Conservation (phyloP, 1,139 yeast species). For the Debaryomyces sp. region DNA sequence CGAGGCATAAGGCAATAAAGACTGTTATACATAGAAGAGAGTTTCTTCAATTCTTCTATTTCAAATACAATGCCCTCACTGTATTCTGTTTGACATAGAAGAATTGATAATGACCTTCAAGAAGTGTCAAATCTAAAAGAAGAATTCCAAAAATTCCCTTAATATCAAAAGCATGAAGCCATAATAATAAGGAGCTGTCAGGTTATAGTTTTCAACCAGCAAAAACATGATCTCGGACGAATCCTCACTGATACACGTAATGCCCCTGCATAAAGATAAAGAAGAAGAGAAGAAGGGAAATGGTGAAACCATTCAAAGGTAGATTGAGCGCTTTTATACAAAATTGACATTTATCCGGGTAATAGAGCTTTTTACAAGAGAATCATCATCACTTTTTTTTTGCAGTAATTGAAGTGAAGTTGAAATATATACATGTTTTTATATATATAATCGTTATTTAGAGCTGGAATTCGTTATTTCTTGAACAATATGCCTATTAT, state of each 20-base stretch:
- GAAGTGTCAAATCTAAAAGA: slow-evolving; percentile 32
- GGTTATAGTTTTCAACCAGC: slow-evolving; percentile 99
- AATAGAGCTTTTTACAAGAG: background rate
- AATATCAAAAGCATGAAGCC: slow-evolving; percentile 46
- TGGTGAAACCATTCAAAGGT: slow-evolving; percentile 7
- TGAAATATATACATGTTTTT: background rate
- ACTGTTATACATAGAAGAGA: background rate
- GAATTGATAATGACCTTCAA: slow-evolving; percentile 29
- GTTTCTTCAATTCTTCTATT: slow-evolving; percentile 12
- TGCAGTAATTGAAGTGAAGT: background rate
- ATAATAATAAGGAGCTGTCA: slow-evolving; percentile 86
- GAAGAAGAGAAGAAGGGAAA: slow-evolving; percentile 32
- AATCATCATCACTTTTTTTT: background rate
- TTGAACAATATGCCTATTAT: background rate
- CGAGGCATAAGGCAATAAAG: slow-evolving; percentile 65
- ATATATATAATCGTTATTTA: background rate
- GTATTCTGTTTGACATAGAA: slow-evolving; percentile 11
- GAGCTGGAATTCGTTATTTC: background rate
- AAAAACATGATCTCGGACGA: slow-evolving; percentile 99
- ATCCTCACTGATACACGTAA: slow-evolving; percentile 99
- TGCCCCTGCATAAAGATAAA: slow-evolving; percentile 99
- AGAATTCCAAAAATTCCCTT: slow-evolving; percentile 79
- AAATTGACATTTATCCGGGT: slow-evolving; percentile 10
- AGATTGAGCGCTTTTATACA: slow-evolving; percentile 9
- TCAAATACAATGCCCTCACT: slow-evolving; percentile 30